These are phyloP conservation scores for Bruguiera hainesii DNA, from an alignment of 441 rosid species.

Conservation along the genomic window DNA sequence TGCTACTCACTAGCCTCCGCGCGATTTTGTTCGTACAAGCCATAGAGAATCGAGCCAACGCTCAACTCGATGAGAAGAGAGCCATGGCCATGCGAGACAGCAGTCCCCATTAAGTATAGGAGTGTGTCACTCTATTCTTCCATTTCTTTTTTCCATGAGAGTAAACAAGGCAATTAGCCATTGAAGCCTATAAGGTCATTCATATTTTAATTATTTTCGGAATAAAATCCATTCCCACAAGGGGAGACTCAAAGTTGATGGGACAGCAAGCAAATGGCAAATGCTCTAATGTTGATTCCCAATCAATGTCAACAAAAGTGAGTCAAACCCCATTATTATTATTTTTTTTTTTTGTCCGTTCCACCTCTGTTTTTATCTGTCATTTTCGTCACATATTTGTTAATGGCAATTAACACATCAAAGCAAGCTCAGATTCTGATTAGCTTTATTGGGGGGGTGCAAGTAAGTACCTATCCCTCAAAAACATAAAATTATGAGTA, in stretches of 20 bases:
- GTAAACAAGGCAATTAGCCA: no score
- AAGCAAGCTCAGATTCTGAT: slow-evolving; percentile 7
- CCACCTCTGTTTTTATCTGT: not conserved
- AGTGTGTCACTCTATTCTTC: no score
- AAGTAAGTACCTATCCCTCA: not conserved
- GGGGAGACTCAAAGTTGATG: slow-evolving; percentile 10
- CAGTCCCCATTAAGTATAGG: no score
- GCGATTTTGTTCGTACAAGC: no score
- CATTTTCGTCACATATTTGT: not conserved
- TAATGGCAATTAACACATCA: slow-evolving; percentile 10
- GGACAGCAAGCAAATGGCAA: slow-evolving; percentile 10
- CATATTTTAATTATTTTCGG: no score
- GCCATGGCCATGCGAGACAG: no score
- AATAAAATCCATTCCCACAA: not conserved
- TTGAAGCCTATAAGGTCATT: no score
- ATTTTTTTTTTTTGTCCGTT: not conserved
- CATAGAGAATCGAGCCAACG: no score
- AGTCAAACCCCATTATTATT: not conserved
- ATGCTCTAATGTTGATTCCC: not conserved
- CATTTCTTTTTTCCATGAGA: no score
- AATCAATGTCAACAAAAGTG: slow-evolving; percentile 10
- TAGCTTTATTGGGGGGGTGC: not conserved
- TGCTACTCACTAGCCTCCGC: no score
- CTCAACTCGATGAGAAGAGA: no score
- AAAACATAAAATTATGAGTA: slow-evolving; percentile 24